A percentile compares a stretch with the other conserved stretches of the same genome.
Evolutionary conservation across 148 eudicot species (phyloP).

Genomic region (Chenopodium quinoa): DNA sequence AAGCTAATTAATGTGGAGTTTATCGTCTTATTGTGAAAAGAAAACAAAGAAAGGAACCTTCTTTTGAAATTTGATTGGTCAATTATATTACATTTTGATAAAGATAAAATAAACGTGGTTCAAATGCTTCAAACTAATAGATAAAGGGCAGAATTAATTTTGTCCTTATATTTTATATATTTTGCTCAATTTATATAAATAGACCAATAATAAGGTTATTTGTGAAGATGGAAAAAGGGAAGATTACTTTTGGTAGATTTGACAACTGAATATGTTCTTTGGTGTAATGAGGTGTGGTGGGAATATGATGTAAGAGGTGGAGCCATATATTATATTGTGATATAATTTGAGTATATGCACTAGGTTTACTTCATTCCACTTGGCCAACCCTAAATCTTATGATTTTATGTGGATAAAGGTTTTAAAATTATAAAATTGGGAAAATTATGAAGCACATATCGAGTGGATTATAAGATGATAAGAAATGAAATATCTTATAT

Average conservation of each 20-base stretch:
- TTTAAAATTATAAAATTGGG: background rate
- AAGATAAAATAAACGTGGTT: constrained; percentile 6
- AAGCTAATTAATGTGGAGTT: background rate
- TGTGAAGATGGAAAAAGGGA: background rate
- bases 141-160: no score
- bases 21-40: background rate
- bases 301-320: background rate
- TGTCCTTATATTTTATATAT: no score
- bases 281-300: background rate
- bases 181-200: no score
- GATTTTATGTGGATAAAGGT: background rate
- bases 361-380: constrained; percentile 1
- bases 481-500: no score
- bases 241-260: background rate
- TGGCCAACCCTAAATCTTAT: constrained; percentile 14
- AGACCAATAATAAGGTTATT: no score
- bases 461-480: background rate
- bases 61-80: background rate
- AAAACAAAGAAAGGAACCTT: background rate
- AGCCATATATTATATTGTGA: background rate
- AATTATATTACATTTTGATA: background rate
- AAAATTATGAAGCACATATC: background rate
- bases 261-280: background rate
- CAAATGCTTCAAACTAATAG: background rate
- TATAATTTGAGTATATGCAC: background rate